phyloP scores from a whole-genome alignment of 2,329 filamentous ascomycete genomes.

The Pleomassaria siparia region DNA sequence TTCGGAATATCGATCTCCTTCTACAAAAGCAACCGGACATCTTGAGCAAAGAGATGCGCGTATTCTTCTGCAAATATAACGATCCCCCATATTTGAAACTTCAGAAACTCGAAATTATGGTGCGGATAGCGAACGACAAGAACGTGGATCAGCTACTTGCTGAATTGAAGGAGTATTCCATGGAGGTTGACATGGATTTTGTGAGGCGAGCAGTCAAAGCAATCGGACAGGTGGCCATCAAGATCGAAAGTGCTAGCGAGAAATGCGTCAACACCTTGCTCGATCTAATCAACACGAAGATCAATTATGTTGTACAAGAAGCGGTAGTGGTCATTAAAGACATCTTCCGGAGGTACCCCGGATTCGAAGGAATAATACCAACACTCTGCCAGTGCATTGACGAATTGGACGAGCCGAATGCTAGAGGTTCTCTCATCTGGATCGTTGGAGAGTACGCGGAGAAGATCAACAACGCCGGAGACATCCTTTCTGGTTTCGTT shows the following conservation, averaged over 20 bases:
- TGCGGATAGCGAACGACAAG: constrained; percentile 94
- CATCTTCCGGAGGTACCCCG: constrained; percentile 95
- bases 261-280: constrained; percentile 93
- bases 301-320: constrained; percentile 98
- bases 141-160: constrained; percentile 94
- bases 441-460: constrained; percentile 99
- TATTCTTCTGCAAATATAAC: constrained; percentile 99
- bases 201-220: constrained; percentile 91
- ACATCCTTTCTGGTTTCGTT: constrained; percentile 88
- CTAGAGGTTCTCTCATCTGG: constrained; percentile 91
- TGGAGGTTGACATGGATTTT: constrained; percentile 99
- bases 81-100: constrained; percentile 97
- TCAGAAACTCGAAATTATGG: constrained; percentile 98
- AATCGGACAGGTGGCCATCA: constrained; percentile 97
- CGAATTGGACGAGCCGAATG: constrained; percentile 91
- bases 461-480: constrained; percentile 98
- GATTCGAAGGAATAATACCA: constrained; percentile 96
- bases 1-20: constrained; percentile 93
- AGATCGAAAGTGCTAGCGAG: constrained; percentile 92
- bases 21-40: constrained; percentile 96
- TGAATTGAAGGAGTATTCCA: constrained; percentile 93
- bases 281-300: constrained; percentile 94
- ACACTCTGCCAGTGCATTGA: constrained; percentile 96
- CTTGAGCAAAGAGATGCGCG: constrained; percentile 92
- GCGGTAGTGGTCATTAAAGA: constrained; percentile 99